Evolutionary conservation across 2,329 filamentous ascomycete species (phyloP), one percentile per base, ranked within the genome.

Genomic region (Chalara sp.): DNA sequence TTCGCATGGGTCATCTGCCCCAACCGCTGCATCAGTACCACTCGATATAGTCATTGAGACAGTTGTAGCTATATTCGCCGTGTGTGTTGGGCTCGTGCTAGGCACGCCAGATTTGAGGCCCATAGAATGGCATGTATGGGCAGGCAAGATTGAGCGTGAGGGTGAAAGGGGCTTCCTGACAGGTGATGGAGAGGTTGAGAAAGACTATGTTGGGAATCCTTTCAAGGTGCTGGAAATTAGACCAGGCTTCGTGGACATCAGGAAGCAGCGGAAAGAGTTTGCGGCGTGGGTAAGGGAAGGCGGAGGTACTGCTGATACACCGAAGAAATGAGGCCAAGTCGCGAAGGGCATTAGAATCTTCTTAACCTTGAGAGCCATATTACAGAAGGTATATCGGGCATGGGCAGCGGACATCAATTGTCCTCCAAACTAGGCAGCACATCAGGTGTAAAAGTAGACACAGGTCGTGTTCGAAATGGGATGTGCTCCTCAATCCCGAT

Each of bases 31-130:
- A 37, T 72, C 78, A 12, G 77, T 97, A 1, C 92, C 93, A 0
- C 71, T 87, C 55, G 93, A 99, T 64, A 95, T 99, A 61, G 81
- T 83, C 37, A 78, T 95, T 60, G 93, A 99, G 70, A 90, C 91
- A 1, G 74, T 97, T 12, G 68, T 87, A 42, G 87, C 90, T 1
- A 84, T 93, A 5, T 68, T 95, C 29, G 66, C 91, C n/a, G 78
- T 95, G n/a, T 87, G 85, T 49, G 67, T 89, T 1, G 93, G 92
- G 41, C 81, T 97, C 31, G 89, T 96, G 1, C 69, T 89, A 1
- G 83, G 84, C 35, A 86, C 88, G 4, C 84, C 88, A 10, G 80
- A 82, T 43, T 75, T 97, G 56, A 86, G 89, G 66, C 93, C 93
- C 3, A 92, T 97, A 60, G 80, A 85, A 67, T 90, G 87, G 85